Evolutionary conservation across 306 rosid genomes (phyloP).

Genomic region (Coriaria nepalensis): DNA sequence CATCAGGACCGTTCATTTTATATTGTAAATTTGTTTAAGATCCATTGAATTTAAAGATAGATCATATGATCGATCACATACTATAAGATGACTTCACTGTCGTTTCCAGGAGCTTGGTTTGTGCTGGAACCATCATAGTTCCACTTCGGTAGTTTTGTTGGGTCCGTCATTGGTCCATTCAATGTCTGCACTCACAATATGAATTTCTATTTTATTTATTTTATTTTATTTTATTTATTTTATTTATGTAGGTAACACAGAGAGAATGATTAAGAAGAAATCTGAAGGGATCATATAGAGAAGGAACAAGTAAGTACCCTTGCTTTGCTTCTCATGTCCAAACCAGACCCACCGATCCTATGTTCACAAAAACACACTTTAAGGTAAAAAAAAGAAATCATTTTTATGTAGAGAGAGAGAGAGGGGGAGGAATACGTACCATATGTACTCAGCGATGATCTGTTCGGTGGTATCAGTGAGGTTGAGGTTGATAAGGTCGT

Average conservation of each 20-base stretch:
- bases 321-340: slow-evolving; percentile 66
- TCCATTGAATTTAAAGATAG: background rate
- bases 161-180: slow-evolving; percentile 33
- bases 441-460: slow-evolving; percentile 39
- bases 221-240: no score
- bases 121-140: slow-evolving; percentile 62
- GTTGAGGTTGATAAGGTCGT: slow-evolving; percentile 30
- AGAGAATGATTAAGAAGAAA: background rate
- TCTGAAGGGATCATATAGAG: background rate
- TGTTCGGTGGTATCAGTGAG: slow-evolving; percentile 25
- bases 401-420: background rate
- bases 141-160: slow-evolving; percentile 58
- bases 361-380: background rate
- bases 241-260: no score
- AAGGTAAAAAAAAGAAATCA: background rate
- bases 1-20: background rate
- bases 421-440: slow-evolving; percentile 11
- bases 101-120: slow-evolving; percentile 55
- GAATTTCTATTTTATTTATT: no score
- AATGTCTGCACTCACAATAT: slow-evolving; percentile 30
- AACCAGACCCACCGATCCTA: slow-evolving; percentile 67
- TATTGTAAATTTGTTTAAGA: background rate
- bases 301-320: slow-evolving; percentile 25
- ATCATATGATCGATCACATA: slow-evolving; percentile 6
- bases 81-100: slow-evolving; percentile 56